These are phyloP conservation scores for Apiotrichum sp. DNA, from an alignment of 1,284 basidiomycete genomes.

Conservation along the genomic window DNA sequence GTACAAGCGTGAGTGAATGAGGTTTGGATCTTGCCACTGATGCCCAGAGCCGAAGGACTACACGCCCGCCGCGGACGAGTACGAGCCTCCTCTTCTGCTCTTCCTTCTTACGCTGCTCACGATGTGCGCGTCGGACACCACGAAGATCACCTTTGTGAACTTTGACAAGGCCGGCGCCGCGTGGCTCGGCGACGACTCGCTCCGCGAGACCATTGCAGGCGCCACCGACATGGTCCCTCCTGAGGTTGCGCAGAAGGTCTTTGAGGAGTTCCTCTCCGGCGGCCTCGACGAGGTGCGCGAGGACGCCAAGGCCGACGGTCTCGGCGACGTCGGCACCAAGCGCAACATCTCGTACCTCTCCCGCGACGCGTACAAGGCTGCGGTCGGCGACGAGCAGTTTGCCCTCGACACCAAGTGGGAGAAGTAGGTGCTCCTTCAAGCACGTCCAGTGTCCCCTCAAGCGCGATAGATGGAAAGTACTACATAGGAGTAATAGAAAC, in stretches of 20 bases:
- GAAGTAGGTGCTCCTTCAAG: background rate
- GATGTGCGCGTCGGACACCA: background rate
- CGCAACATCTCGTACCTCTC: background rate
- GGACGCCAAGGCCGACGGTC: conserved; percentile 1
- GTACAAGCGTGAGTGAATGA: conserved; percentile 2
- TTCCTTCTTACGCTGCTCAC: conserved; percentile 6
- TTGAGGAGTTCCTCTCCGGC: conserved; percentile 3
- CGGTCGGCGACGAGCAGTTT: conserved; percentile 4
- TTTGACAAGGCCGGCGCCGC: conserved; percentile 1
- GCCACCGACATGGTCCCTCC: background rate
- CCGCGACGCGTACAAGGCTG: conserved; percentile 3
- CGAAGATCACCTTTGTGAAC: conserved; percentile 2
- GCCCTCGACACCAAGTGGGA: conserved; percentile 7
- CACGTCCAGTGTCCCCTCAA: no score
- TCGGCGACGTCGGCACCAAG: background rate
- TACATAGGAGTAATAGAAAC: no score
- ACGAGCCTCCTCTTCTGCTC: conserved; percentile 2
- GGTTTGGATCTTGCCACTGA: background rate
- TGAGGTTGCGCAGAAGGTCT: background rate
- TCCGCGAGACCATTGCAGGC: background rate
- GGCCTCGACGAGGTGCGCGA: background rate
- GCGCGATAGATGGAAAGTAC: no score
- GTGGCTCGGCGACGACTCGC: conserved; percentile 1
- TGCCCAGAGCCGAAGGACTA: conserved; percentile 3
- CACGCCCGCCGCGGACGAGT: background rate